These are phyloP conservation scores for Colletotrichum sp. DNA, from an alignment of 2,329 filamentous ascomycete genomes.

Conservation along the genomic window DNA sequence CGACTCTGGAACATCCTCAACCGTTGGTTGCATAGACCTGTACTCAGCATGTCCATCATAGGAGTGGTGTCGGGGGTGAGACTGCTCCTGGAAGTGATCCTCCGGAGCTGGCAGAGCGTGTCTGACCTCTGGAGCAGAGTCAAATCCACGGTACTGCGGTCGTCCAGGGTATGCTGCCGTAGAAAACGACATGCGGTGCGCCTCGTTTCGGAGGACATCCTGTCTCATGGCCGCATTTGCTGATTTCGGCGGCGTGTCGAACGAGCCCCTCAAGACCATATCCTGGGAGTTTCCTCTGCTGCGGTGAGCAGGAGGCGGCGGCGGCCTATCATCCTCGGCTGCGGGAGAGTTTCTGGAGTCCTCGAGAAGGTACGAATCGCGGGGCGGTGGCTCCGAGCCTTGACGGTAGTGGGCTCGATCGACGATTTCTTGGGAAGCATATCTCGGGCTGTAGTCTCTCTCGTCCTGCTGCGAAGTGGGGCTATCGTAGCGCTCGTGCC, in stretches of 20 bases:
- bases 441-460: constrained; percentile 38
- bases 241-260: constrained; percentile 47
- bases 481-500: constrained; percentile 38
- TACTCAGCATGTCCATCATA: constrained; percentile 55
- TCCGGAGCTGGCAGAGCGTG: constrained; percentile 37
- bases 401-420: constrained; percentile 42
- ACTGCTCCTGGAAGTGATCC: constrained; percentile 31
- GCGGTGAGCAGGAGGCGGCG: constrained; percentile 62
- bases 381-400: constrained; percentile 37
- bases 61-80: constrained; percentile 52
- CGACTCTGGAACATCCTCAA: constrained; percentile 68
- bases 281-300: constrained; percentile 48
- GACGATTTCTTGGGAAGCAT: constrained; percentile 28
- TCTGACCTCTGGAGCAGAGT: constrained; percentile 48
- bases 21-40: constrained; percentile 64
- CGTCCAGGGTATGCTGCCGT: constrained; percentile 54
- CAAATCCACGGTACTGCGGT: constrained; percentile 56
- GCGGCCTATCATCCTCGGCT: constrained; percentile 52
- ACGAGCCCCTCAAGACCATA: constrained; percentile 41
- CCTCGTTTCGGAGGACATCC: constrained; percentile 62
- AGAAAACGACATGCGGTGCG: constrained; percentile 56
- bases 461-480: constrained; percentile 41
- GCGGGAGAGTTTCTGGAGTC: constrained; percentile 37
- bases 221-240: constrained; percentile 58
- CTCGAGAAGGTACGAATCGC: constrained; percentile 33